A percentile compares a stretch with the other conserved stretches of the same genome.
Conservation (phyloP, 495 filamentous ascomycete genomes). For the Aspergillus taichungensis region DNA sequence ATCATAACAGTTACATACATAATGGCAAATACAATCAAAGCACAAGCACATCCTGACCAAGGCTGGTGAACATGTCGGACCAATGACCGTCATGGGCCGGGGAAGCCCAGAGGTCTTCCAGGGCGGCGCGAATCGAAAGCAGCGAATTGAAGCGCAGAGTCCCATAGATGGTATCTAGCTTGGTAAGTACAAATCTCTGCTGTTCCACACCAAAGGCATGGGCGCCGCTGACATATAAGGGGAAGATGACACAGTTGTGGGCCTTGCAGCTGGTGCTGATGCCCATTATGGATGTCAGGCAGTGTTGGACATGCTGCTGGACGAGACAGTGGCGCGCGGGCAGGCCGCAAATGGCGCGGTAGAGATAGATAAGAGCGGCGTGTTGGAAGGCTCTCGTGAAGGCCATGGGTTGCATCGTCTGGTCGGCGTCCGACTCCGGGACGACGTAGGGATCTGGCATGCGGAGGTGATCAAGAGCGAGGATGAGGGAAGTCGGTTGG, state of each 20-base stretch:
- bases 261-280: slow-evolving; percentile 10
- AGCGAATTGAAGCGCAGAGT: slow-evolving; percentile 10
- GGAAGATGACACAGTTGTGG: slow-evolving; percentile 15
- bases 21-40: not conserved
- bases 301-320: slow-evolving; percentile 12
- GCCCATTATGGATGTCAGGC: slow-evolving; percentile 8
- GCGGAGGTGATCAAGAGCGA: slow-evolving; percentile 2
- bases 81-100: slow-evolving; percentile 8
- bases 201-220: slow-evolving; percentile 10
- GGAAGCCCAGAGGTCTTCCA: slow-evolving; percentile 7
- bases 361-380: slow-evolving; percentile 12
- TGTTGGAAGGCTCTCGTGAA: slow-evolving; percentile 14
- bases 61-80: slow-evolving; percentile 9
- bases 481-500: too few species aligned
- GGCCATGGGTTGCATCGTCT: slow-evolving; percentile 6
- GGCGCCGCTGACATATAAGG: slow-evolving; percentile 12
- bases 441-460: slow-evolving; percentile 2
- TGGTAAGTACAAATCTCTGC: slow-evolving; percentile 7
- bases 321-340: slow-evolving; percentile 11
- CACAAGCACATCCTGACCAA: slow-evolving; percentile 11
- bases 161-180: slow-evolving; percentile 8
- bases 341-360: slow-evolving; percentile 13
- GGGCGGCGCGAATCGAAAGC: slow-evolving; percentile 6
- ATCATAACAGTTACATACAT: too few species aligned
- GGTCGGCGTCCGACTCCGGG: slow-evolving; percentile 2